Percentiles rank a stretch among this genome's conserved stretches.
These are phyloP conservation scores for Trichosporon sp. DNA, from an alignment of 1,284 basidiomycete genomes.

Conservation along the genomic window DNA sequence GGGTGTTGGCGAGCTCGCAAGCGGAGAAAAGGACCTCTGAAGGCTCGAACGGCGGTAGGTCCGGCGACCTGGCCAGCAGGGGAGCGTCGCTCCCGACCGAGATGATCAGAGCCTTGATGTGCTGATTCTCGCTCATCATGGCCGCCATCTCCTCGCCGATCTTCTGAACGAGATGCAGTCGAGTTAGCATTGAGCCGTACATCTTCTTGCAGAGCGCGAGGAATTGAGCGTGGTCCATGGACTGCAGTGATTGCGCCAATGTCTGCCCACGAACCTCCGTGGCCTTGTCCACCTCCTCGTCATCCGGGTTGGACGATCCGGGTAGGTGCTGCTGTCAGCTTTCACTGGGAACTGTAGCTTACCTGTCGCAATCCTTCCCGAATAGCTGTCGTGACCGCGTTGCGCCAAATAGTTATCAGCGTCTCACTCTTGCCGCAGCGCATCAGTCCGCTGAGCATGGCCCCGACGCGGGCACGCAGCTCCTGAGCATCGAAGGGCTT, in stretches of 20 bases:
- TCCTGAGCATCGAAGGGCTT: constrained; percentile 26
- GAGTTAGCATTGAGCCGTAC: constrained; percentile 63
- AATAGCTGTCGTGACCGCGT: constrained; percentile 66
- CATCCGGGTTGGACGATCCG: constrained; percentile 49
- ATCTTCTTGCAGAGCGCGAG: constrained; percentile 60
- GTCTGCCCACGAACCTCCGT: constrained; percentile 38
- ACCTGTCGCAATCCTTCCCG: constrained; percentile 53
- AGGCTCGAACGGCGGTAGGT: constrained; percentile 53
- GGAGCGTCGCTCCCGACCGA: neutral
- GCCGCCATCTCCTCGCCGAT: constrained; percentile 63
- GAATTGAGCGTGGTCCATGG: constrained; percentile 67
- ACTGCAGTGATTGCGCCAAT: constrained; percentile 60
- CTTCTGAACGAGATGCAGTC: constrained; percentile 65
- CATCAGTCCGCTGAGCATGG: constrained; percentile 68
- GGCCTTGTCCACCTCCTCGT: constrained; percentile 51
- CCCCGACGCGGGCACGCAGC: constrained; percentile 50
- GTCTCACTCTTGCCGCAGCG: constrained; percentile 70
- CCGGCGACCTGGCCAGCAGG: constrained; percentile 7
- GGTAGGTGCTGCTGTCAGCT: constrained; percentile 34
- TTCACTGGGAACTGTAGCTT: constrained; percentile 7
- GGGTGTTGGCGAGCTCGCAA: constrained; percentile 76
- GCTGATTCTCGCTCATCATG: constrained; percentile 52
- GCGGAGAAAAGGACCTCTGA: constrained; percentile 73
- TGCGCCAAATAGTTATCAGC: constrained; percentile 68
- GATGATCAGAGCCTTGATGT: neutral